A percentile compares a stretch with the other conserved stretches of the same genome.
These are phyloP conservation scores for Populus alba DNA, from an alignment of 345 rosid genomes.

Conservation along the genomic window DNA sequence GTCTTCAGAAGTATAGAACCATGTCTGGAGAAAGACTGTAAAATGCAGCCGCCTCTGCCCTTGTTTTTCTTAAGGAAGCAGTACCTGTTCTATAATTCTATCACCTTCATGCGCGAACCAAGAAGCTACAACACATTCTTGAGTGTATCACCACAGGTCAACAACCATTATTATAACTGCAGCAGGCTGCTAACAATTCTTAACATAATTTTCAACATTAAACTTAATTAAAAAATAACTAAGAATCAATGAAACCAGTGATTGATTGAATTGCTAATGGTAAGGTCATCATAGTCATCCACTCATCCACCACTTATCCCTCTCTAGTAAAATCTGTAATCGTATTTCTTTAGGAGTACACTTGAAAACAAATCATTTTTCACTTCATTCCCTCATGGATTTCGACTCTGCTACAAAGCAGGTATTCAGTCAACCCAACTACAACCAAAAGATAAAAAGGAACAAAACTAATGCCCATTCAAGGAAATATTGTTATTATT, in stretches of 20 bases:
- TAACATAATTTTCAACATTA: background rate
- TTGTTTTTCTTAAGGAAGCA: background rate
- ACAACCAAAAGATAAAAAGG: background rate
- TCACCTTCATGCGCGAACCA: background rate
- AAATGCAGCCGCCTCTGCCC: no score
- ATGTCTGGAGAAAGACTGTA: no score
- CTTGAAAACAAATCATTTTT: background rate
- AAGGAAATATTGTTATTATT: background rate
- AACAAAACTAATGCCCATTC: background rate
- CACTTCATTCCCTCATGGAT: background rate
- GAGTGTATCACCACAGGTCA: no score
- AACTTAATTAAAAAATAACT: background rate
- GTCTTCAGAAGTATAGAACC: no score
- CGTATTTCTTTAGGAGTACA: background rate
- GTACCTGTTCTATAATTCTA: no score
- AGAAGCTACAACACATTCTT: background rate
- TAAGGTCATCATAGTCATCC: background rate
- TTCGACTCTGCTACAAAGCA: background rate
- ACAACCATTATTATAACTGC: background rate
- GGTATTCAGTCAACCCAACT: background rate
- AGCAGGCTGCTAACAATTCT: background rate
- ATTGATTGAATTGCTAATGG: background rate
- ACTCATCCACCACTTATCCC: background rate
- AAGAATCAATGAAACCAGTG: background rate
- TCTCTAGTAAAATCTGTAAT: background rate